Conservation (phyloP, 1,284 basidiomycete genomes). For the Ustilago vetiveriae region DNA sequence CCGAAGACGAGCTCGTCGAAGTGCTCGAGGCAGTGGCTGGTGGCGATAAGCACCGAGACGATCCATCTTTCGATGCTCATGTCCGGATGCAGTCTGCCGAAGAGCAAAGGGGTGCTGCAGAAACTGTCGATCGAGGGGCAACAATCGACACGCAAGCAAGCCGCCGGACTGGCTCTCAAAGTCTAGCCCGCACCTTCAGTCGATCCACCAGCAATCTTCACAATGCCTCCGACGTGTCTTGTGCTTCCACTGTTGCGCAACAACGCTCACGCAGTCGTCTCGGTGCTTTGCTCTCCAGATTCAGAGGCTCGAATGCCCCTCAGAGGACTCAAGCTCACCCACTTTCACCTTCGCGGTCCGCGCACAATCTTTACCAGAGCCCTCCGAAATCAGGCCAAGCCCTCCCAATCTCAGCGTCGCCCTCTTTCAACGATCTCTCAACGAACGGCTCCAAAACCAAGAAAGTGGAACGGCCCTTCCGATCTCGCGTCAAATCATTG, state of each 20-base stretch:
- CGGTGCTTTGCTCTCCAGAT: conserved; percentile 22
- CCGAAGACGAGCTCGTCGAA: conserved; percentile 25
- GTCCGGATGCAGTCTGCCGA: too few relatives aligned
- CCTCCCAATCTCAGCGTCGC: background rate
- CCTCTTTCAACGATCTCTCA: background rate
- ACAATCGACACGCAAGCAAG: too few relatives aligned
- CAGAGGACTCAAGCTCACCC: conserved; percentile 11
- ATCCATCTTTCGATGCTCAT: too few relatives aligned
- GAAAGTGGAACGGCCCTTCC: conserved; percentile 16
- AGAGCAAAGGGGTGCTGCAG: background rate
- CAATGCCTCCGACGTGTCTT: conserved; percentile 1
- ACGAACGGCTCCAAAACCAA: background rate
- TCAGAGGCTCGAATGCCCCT: conserved; percentile 28
- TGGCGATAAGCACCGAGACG: too few relatives aligned
- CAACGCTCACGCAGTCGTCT: conserved; percentile 15
- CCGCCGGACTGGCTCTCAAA: conserved; percentile 19
- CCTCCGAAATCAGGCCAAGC: background rate
- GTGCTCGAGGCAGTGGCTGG: background rate
- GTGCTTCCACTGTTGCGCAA: conserved; percentile 6
- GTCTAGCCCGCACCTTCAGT: conserved; percentile 29
- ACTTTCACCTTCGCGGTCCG: background rate
- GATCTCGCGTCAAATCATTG: conserved; percentile 33
- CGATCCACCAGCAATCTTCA: conserved; percentile 28
- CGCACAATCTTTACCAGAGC: background rate
- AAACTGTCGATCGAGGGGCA: too few relatives aligned